Evolutionary conservation across 1,284 basidiomycete species (phyloP).

Genomic region (Pascua sp.): DNA sequence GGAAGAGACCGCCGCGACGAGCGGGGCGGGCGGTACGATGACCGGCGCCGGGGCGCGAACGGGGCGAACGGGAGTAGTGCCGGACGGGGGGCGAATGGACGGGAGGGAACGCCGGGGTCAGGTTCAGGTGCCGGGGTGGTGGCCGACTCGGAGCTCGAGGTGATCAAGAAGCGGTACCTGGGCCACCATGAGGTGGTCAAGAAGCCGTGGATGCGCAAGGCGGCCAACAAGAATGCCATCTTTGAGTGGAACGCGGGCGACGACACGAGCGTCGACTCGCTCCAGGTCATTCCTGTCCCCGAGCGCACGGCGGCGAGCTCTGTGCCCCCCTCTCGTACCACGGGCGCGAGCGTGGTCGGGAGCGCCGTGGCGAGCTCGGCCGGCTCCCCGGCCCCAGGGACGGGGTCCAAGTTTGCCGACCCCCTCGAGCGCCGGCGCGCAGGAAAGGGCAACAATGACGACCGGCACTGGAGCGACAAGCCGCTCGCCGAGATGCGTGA

Average conservation of each 20-base stretch:
- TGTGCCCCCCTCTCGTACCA: neutral
- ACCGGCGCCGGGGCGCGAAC: neutral
- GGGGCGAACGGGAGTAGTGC: slow-evolving; percentile 8
- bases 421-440: slow-evolving; percentile 74
- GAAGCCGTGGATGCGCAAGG: slow-evolving; percentile 87
- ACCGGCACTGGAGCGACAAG: slow-evolving; percentile 98
- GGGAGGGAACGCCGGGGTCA: neutral
- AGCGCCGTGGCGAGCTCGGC: neutral
- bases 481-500: slow-evolving; percentile 90
- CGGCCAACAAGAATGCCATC: slow-evolving; percentile 87
- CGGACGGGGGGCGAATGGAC: slow-evolving; percentile 9
- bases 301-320: no score
- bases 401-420: slow-evolving; percentile 53
- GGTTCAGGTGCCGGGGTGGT: neutral
- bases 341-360: neutral
- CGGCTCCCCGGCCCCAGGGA: slow-evolving; percentile 11
- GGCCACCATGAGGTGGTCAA: slow-evolving; percentile 68
- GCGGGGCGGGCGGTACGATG: slow-evolving; percentile 2
- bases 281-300: neutral
- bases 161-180: slow-evolving; percentile 81
- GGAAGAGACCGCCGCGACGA: slow-evolving; percentile 11
- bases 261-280: slow-evolving; percentile 65
- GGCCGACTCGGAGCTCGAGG: slow-evolving; percentile 65
- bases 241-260: slow-evolving; percentile 97
- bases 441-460: slow-evolving; percentile 76